Conservation (phyloP, 257 asterid genomes). For the Asclepias syriaca region DNA sequence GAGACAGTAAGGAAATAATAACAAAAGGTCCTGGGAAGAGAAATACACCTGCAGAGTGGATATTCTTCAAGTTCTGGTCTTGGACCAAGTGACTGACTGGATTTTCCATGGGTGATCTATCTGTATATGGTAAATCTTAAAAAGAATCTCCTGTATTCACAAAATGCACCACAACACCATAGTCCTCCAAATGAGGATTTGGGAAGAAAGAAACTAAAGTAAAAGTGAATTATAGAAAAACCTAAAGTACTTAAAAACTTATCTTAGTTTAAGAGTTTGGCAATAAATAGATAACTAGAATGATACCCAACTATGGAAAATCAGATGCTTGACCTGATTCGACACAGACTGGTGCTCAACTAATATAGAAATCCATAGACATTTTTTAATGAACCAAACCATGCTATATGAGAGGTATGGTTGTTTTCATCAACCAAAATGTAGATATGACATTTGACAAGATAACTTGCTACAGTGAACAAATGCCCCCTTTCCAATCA, state of each 20-base stretch:
- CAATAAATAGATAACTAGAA: background rate
- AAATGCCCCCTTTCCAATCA: background rate
- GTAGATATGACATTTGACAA: background rate
- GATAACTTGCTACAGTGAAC: background rate
- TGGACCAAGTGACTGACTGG: slow-evolving; percentile 48
- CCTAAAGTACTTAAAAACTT: background rate
- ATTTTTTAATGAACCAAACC: too few relatives aligned
- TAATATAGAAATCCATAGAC: too few relatives aligned
- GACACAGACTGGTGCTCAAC: background rate
- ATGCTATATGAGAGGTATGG: too few relatives aligned
- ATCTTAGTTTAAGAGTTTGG: background rate
- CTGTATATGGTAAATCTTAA: slow-evolving; percentile 7
- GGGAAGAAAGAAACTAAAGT: background rate
- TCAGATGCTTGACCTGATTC: background rate
- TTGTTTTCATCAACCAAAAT: too few relatives aligned
- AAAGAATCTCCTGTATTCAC: slow-evolving; percentile 13
- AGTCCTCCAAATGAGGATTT: background rate
- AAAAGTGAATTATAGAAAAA: too few relatives aligned
- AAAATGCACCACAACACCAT: background rate
- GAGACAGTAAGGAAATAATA: background rate
- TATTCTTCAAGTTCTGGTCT: slow-evolving; percentile 62
- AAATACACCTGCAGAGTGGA: slow-evolving; percentile 50
- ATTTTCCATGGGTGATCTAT: slow-evolving; percentile 51
- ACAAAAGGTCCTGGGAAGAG: background rate
- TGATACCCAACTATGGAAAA: background rate